A percentile compares a stretch with the other conserved stretches of the same genome.
Conservation (phyloP, 225 moss, liverwort and hornwort genomes). For the Ulota crispa region DNA sequence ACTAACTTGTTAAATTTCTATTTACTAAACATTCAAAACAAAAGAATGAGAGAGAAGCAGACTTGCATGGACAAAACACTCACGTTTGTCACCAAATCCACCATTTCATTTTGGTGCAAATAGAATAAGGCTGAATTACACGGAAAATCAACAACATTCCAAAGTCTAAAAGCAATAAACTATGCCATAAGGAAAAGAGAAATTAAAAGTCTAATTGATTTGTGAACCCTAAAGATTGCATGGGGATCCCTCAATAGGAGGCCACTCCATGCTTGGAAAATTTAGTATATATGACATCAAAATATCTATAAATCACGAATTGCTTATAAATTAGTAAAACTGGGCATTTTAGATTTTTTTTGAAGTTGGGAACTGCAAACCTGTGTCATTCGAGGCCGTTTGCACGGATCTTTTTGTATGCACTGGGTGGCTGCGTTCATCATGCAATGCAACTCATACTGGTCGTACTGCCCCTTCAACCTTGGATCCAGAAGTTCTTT, state of each 20-base stretch:
- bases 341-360: too few species aligned
- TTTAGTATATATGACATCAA: too few species aligned
- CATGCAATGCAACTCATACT: slow-evolving; percentile 63
- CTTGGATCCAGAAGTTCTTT: slow-evolving; percentile 55
- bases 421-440: slow-evolving; percentile 64
- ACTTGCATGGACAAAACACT: neutral
- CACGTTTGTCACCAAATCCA: neutral
- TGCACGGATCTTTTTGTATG: slow-evolving; percentile 51
- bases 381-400: slow-evolving; percentile 67
- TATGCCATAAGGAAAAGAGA: too few species aligned
- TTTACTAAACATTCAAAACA: neutral
- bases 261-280: too few species aligned
- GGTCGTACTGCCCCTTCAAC: slow-evolving; percentile 48
- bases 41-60: neutral
- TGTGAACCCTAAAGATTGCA: too few species aligned
- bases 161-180: too few species aligned
- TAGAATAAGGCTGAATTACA: neutral
- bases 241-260: too few species aligned
- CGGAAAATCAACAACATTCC: too few species aligned
- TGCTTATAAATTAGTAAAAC: too few species aligned
- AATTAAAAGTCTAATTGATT: too few species aligned
- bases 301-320: too few species aligned
- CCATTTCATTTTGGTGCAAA: neutral
- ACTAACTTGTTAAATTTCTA: neutral
- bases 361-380: slow-evolving; percentile 20